These are phyloP conservation scores for Podaxis pistillaris DNA, from an alignment of 768 basidiomycete species.

Conservation along the genomic window DNA sequence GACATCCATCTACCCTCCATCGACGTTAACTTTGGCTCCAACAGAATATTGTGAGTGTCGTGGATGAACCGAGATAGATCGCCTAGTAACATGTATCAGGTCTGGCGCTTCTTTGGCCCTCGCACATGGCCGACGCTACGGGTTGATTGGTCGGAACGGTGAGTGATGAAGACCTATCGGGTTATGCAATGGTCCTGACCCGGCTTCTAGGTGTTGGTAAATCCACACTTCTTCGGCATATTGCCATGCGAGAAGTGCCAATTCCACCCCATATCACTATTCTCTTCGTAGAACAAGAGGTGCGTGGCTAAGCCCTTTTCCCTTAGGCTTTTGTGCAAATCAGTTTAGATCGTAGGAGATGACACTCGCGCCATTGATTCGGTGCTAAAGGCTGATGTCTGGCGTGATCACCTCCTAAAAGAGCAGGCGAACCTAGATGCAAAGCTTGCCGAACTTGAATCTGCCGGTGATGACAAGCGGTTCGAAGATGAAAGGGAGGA, in stretches of 20 bases:
- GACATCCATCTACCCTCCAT: constrained; percentile 94
- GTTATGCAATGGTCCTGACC: not conserved
- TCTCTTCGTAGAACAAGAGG: constrained; percentile 98
- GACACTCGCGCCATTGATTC: constrained; percentile 91
- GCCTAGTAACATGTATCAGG: constrained; percentile 34
- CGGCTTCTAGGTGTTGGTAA: constrained; percentile 80
- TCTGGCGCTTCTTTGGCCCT: constrained; percentile 85
- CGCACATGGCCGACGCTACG: constrained; percentile 87
- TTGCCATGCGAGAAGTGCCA: constrained; percentile 92
- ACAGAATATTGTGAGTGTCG: constrained; percentile 75
- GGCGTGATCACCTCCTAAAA: constrained; percentile 88
- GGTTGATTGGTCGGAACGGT: constrained; percentile 89
- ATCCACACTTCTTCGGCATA: constrained; percentile 91
- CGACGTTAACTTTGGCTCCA: constrained; percentile 94
- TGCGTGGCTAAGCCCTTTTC: constrained; percentile 26
- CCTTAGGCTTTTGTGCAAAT: constrained; percentile 4
- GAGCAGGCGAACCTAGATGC: constrained; percentile 80
- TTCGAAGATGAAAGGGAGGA: constrained; percentile 88
- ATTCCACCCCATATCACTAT: constrained; percentile 96
- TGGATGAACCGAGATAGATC: not conserved
- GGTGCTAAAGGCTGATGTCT: constrained; percentile 99
- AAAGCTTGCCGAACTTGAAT: constrained; percentile 69
- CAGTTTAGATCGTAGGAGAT: constrained; percentile 79
- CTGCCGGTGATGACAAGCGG: constrained; percentile 72
- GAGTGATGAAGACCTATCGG: constrained; percentile 13